phyloP scores from a whole-genome alignment of 2,329 filamentous ascomycete species.

The Hypoxylon sp. region DNA sequence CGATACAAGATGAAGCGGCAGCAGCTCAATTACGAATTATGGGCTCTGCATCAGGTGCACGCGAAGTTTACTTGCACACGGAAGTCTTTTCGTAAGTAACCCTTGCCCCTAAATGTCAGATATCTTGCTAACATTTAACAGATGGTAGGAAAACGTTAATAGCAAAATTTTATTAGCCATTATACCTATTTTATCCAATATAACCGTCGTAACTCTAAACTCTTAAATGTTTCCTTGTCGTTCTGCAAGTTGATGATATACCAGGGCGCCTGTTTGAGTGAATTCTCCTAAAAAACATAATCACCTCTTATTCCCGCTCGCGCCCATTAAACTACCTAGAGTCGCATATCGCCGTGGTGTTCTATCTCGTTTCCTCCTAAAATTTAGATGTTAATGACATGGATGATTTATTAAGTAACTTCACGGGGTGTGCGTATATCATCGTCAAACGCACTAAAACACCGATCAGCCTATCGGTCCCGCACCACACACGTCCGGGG shows the following conservation, averaged over 20 bases:
- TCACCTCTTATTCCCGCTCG: no score
- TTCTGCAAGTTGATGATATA: no score
- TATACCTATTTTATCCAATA: no score
- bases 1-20: slow-evolving; percentile 45
- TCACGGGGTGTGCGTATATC: slow-evolving; percentile 25
- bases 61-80: slow-evolving; percentile 48
- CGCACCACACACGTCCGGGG: neutral
- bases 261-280: no score
- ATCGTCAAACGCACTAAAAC: neutral
- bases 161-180: no score
- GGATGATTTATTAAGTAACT: neutral
- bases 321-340: no score
- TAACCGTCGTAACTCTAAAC: no score
- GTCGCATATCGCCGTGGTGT: neutral
- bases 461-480: slow-evolving; percentile 4
- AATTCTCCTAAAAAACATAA: no score
- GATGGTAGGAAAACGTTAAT: slow-evolving; percentile 25
- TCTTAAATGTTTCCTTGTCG: no score
- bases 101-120: neutral
- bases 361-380: neutral
- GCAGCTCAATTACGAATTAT: slow-evolving; percentile 46
- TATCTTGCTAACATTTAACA: slow-evolving; percentile 2
- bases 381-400: neutral
- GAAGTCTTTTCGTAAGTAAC: slow-evolving; percentile 47
- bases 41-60: slow-evolving; percentile 37